A percentile compares a stretch with the other conserved stretches of the same genome.
Conservation (phyloP, 2,329 filamentous ascomycete species). For the Magnaporthiopsis rhizophila region DNA sequence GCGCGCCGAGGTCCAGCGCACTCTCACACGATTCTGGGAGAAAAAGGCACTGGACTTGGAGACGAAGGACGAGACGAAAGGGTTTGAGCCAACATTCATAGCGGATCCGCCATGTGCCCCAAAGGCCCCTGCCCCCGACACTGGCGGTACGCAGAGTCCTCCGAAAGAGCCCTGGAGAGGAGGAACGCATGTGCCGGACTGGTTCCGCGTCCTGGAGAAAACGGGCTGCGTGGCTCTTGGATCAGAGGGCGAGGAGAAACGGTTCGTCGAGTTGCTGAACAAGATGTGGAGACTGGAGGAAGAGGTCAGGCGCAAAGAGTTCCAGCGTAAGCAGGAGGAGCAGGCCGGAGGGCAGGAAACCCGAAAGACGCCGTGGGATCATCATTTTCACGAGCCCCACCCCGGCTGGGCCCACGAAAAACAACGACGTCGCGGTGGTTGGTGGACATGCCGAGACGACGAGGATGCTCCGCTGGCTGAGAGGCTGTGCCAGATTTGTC, state of each 20-base stretch:
- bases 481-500: slow-evolving; percentile 10
- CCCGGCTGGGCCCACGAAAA: slow-evolving; percentile 15
- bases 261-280: slow-evolving; percentile 14
- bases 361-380: slow-evolving; percentile 14
- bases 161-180: neutral
- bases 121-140: neutral
- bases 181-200: neutral
- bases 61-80: neutral
- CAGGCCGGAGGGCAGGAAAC: neutral
- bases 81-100: neutral
- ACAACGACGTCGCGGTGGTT: slow-evolving; percentile 15
- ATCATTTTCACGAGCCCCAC: slow-evolving; percentile 17
- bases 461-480: slow-evolving; percentile 11
- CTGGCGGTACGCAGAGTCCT: neutral
- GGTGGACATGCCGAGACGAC: slow-evolving; percentile 17
- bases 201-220: neutral
- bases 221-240: neutral
- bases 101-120: neutral
- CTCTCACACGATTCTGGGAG: neutral
- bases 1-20: neutral
- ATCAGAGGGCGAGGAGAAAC: neutral
- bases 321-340: neutral
- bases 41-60: neutral
- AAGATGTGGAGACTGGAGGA: slow-evolving; percentile 12
- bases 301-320: slow-evolving; percentile 3